Evolutionary conservation across 139 green algal species (phyloP).

Genomic region (Trebouxia sp.): DNA sequence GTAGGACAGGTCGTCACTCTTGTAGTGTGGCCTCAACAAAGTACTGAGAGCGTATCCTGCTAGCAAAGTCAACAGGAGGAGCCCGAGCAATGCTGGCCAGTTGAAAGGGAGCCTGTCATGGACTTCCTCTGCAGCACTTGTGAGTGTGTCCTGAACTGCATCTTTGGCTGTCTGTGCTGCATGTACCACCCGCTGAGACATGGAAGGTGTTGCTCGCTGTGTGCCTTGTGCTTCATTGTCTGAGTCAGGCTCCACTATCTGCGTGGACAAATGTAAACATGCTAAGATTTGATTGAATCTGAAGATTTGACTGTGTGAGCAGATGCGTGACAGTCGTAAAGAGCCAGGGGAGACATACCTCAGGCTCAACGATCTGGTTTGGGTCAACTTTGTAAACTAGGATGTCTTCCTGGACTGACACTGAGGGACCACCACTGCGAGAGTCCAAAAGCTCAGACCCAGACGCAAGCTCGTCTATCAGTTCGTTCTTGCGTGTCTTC

Average conservation of each 20-base stretch:
- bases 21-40: conserved; percentile 15
- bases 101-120: neutral
- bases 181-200: conserved; percentile 14
- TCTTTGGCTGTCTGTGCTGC: conserved; percentile 17
- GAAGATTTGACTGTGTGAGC: too few relatives aligned
- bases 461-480: neutral
- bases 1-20: neutral
- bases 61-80: conserved; percentile 24
- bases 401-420: conserved; percentile 12
- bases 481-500: neutral
- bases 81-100: conserved; percentile 5
- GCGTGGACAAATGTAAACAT: too few relatives aligned
- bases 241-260: conserved; percentile 8
- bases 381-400: conserved; percentile 8
- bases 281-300: too few relatives aligned
- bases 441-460: conserved; percentile 13
- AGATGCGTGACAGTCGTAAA: too few relatives aligned
- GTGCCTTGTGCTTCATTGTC: conserved; percentile 17
- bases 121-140: conserved; percentile 6
- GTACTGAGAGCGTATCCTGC: neutral
- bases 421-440: neutral
- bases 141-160: conserved; percentile 19
- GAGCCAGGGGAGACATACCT: neutral
- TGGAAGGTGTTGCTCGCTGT: neutral
- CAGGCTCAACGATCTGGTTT: neutral